Conservation (phyloP, 225 moss, liverwort and hornwort species). For the Physcomitrellopsis africana region DNA sequence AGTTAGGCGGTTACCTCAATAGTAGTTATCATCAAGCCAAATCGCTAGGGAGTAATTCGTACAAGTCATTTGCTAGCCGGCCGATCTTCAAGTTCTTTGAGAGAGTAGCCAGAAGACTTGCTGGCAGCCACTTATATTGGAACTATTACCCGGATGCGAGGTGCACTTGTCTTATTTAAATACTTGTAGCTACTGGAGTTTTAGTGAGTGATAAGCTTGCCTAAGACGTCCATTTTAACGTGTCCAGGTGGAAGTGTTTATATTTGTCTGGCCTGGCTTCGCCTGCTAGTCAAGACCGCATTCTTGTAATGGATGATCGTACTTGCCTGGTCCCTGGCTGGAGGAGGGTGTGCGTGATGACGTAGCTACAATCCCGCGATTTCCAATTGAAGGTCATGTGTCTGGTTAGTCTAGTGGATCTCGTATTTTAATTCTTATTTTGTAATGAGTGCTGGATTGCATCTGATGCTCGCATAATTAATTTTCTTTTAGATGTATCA, state of each 20-base stretch:
- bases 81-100: background rate
- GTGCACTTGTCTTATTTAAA: background rate
- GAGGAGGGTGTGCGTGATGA: background rate
- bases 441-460: background rate
- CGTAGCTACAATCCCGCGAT: conserved; percentile 1
- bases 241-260: background rate
- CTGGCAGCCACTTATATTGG: background rate
- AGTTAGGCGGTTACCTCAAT: conserved; percentile 31
- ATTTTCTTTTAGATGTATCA: conserved; percentile 5
- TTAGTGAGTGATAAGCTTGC: background rate
- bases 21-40: background rate
- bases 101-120: conserved; percentile 12
- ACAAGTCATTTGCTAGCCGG: conserved; percentile 6
- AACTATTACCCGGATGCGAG: background rate
- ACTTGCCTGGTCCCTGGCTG: background rate
- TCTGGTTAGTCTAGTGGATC: background rate
- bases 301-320: background rate
- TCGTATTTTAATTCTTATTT: background rate
- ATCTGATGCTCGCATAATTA: conserved; percentile 3
- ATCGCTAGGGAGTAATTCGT: background rate
- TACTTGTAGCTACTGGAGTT: background rate
- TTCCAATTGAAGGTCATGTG: conserved; percentile 10
- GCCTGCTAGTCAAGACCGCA: conserved; percentile 1
- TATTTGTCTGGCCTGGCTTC: background rate
- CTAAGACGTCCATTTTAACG: background rate